These are phyloP conservation scores for Sporisorium reilianum DNA, from an alignment of 1,284 basidiomycete genomes.

Conservation along the genomic window DNA sequence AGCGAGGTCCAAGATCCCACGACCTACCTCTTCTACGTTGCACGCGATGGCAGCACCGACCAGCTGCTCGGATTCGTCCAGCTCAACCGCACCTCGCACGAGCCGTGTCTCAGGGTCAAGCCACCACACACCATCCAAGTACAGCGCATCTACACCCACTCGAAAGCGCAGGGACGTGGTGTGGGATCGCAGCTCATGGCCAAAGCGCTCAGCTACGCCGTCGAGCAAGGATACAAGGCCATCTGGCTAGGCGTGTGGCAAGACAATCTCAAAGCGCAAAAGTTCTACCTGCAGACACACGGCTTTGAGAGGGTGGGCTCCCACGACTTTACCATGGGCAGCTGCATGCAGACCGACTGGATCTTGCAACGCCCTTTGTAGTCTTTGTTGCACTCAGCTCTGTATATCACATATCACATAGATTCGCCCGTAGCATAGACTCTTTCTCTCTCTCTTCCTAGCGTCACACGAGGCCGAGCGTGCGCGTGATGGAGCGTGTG, in stretches of 20 bases:
- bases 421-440: background rate
- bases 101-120: slow-evolving; percentile 32
- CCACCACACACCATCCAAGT: slow-evolving; percentile 35
- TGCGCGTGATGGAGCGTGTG: too few relatives aligned
- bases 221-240: slow-evolving; percentile 20
- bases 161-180: slow-evolving; percentile 32
- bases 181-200: slow-evolving; percentile 27
- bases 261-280: slow-evolving; percentile 36
- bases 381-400: background rate
- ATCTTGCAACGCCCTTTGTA: slow-evolving; percentile 31
- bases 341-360: slow-evolving; percentile 39
- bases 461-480: background rate
- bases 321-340: slow-evolving; percentile 37
- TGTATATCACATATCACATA: background rate
- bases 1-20: slow-evolving; percentile 18
- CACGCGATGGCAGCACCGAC: slow-evolving; percentile 16
- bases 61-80: slow-evolving; percentile 31
- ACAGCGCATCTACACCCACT: slow-evolving; percentile 46
- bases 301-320: slow-evolving; percentile 23
- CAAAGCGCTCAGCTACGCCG: slow-evolving; percentile 17
- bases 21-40: slow-evolving; percentile 28
- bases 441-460: background rate
- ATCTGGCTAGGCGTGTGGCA: slow-evolving; percentile 46
- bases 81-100: slow-evolving; percentile 28
- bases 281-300: slow-evolving; percentile 30